Conservation (phyloP, 371 early-diverging fungal genomes). For the Entomophthora muscae region DNA sequence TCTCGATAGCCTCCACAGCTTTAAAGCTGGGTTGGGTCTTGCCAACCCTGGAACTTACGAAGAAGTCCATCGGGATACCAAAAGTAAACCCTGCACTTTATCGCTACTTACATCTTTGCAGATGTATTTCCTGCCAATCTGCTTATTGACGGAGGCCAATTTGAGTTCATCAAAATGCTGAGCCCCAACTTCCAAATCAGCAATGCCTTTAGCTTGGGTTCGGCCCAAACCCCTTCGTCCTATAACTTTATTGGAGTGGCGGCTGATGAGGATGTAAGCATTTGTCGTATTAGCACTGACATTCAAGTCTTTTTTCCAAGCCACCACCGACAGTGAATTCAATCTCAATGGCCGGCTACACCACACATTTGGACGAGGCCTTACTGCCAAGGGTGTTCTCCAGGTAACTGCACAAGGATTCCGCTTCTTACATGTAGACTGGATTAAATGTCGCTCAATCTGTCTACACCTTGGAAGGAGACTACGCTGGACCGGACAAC, state of each 20-base stretch:
- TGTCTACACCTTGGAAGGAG: slow-evolving; percentile 82
- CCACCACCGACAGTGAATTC: slow-evolving; percentile 82
- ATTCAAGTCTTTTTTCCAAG: slow-evolving; percentile 54
- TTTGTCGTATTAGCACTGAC: not conserved
- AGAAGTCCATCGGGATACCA: slow-evolving; percentile 65
- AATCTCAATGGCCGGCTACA: slow-evolving; percentile 49
- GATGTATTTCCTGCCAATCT: slow-evolving; percentile 60
- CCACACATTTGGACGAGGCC: slow-evolving; percentile 34
- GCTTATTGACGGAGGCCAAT: slow-evolving; percentile 83
- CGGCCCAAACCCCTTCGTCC: slow-evolving; percentile 58
- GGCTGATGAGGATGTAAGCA: slow-evolving; percentile 21
- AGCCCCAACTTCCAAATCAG: slow-evolving; percentile 85
- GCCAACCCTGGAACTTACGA: slow-evolving; percentile 81
- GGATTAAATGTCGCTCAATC: slow-evolving; percentile 36
- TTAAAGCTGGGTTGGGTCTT: slow-evolving; percentile 43
- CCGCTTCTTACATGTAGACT: not conserved
- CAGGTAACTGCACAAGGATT: slow-evolving; percentile 27
- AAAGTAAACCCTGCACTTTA: slow-evolving; percentile 31
- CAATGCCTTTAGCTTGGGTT: slow-evolving; percentile 81
- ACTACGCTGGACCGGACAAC: slow-evolving; percentile 76
- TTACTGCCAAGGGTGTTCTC: slow-evolving; percentile 59
- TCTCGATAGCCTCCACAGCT: slow-evolving; percentile 25
- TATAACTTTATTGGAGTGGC: slow-evolving; percentile 59
- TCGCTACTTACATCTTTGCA: slow-evolving; percentile 14
- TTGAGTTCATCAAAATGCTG: slow-evolving; percentile 81